Base-by-base conservation (phyloP, 1,284 basidiomycete genomes). In the Cryptococcus wingfieldii region DNA sequence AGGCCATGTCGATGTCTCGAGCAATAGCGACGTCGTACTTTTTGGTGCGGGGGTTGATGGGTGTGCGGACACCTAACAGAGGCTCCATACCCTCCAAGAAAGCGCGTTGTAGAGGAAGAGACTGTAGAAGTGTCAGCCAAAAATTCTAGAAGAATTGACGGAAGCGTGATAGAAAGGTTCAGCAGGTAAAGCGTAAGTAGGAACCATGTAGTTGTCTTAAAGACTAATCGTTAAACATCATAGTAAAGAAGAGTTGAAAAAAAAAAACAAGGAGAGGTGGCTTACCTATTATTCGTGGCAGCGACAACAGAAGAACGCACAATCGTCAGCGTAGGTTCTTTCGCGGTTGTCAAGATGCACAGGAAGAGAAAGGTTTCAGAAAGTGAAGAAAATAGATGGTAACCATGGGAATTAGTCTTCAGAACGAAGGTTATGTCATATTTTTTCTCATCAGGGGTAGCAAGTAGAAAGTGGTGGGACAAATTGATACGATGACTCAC, bases 191-290 rank as follows among this genome's bases (percentile, higher is more conserved):
- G 74, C 71, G 45, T 69, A 75, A 75, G 58, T 70, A 70, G 61
- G 64, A 76, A 76, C 76, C 74, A 76, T 70, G 67, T 64, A 53
- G 62, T 58, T 58, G 76, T 77, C 75, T 77, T 76, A 62, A 77
- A 77, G 76, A 76, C 74, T 77, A 77, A 77, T 76, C 76, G 66
- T 64, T 58, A 65, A 63, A 64, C 58, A 51, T 74, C 75, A 76
- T 77, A 38, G 53, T 47, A 43, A 54, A 55, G 46, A 53, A 50
- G 44, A 38, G 34, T 23, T n/a, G n/a, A n/a, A n/a, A 2, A 23
- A 43, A 25, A 34, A 27, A 19, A 38, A 46, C 16, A 53, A 38
- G 54, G 53, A 44, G 46, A 50, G 59, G 46, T 41, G 56, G 63
- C 72, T 77, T 61, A 77, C 75, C 75, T 77, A 55, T 62, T 50